A percentile compares a stretch with the other conserved stretches of the same genome.
Conservation (phyloP, 2,329 filamentous ascomycete species). For the Penicillium vulpinum region DNA sequence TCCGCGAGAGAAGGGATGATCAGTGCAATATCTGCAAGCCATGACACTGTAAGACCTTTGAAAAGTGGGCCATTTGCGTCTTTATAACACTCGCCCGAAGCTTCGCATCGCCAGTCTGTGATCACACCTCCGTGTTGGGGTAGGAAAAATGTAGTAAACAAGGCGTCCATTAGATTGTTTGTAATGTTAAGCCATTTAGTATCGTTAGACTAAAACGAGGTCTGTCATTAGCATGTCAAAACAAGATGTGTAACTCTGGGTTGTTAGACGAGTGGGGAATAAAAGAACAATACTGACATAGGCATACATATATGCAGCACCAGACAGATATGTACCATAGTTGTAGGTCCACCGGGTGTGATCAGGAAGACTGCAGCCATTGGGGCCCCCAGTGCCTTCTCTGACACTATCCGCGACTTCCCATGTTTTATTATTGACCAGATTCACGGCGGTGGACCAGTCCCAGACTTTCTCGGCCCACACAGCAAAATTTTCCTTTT, state of each 20-base stretch:
- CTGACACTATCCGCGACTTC: conserved; percentile 65
- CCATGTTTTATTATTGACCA: conserved; percentile 60
- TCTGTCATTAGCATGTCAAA: neutral
- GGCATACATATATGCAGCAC: conserved; percentile 29
- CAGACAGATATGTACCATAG: conserved; percentile 58
- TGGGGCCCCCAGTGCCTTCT: conserved; percentile 32
- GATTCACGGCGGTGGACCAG: conserved; percentile 56
- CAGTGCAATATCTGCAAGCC: conserved; percentile 61
- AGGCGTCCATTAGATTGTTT: neutral
- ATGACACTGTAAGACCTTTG: conserved; percentile 69
- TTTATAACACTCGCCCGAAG: conserved; percentile 59
- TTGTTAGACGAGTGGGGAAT: too few relatives aligned
- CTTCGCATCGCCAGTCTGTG: conserved; percentile 49
- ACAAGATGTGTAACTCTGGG: neutral
- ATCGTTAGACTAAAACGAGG: neutral
- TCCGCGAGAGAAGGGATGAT: conserved; percentile 59
- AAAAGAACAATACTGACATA: neutral
- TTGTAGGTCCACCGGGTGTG: conserved; percentile 67
- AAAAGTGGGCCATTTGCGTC: conserved; percentile 65
- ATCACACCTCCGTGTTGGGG: neutral
- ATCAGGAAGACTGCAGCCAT: conserved; percentile 63
- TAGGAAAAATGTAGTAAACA: conserved; percentile 1
- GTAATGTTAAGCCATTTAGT: neutral
- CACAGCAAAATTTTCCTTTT: conserved; percentile 63
- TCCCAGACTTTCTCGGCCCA: conserved; percentile 63